Evolutionary conservation across 2,329 filamentous ascomycete species (phyloP), one percentile per base, ranked within the genome.

Genomic region (Monascus ruber): DNA sequence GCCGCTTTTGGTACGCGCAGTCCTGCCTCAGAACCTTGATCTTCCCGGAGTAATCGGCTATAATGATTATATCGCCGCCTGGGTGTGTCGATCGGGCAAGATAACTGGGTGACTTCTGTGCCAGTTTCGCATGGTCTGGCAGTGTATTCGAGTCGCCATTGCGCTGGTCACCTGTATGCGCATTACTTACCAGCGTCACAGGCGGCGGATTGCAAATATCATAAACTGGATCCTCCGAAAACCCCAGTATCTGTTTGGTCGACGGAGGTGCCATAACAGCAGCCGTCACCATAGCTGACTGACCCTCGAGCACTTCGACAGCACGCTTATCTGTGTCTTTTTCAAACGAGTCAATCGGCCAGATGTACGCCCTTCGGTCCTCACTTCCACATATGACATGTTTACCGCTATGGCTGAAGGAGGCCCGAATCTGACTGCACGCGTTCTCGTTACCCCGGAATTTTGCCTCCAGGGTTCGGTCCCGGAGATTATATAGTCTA

Each of bases 1-100:
- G 74, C 4, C 89, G 79, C 62, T 94, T 94, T 36, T 72, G 63
- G 50, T 76, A 85, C 0, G 89, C 91, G 56, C 89, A 95, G 57
- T 98, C 91, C 60, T 96, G 89, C 17, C 91, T 77, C 56, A 95
- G 95, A 1, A 96, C 83, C 58, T 95, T 95, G 64, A 98, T 91
- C 25, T 79, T 76, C 29, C 91, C 91, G 0, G 78, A 79, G 51
- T 86, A 85, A 58, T 95, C 89, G 1, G 88, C 85, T 0, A 89
- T 94, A 36, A 96, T 77, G 40, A 98, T 81, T 45, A 98, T 95
- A 52, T 94, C 85, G 25, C 91, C 91, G 43, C 81, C 79, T 9
- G 70, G 66, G 56, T 98, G 91, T 10, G 73, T 74, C 5, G 80
- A 82, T 10, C 87, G 79, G 7, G 85, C 74, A 29, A 88, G 63